Evolutionary conservation across 352 stramenopile genomes (phyloP).

Genomic region (Pythium brassicae): DNA sequence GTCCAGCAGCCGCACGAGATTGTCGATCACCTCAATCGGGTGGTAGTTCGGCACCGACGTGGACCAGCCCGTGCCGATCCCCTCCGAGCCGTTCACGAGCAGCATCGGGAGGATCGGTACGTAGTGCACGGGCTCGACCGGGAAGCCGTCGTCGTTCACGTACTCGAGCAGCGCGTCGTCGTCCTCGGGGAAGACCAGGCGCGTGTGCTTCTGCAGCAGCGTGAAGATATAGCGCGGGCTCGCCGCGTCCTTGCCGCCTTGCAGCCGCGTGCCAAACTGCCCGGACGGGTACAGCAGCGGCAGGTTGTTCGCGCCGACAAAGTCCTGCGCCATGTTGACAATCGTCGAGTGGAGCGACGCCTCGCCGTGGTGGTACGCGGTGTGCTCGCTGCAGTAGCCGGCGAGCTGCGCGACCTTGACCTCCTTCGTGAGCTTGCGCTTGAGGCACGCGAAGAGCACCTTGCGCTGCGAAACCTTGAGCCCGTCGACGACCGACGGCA

Average conservation of each 20-base stretch:
- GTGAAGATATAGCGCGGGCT: constrained; percentile 99
- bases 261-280: constrained; percentile 98
- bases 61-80: constrained; percentile 98
- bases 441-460: constrained; percentile 97
- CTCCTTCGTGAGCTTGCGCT: constrained; percentile 97
- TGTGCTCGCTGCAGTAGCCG: constrained; percentile 96
- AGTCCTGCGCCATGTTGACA: constrained; percentile 99
- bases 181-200: constrained; percentile 96
- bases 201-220: constrained; percentile 93
- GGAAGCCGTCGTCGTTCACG: constrained; percentile 97
- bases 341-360: constrained; percentile 97
- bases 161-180: constrained; percentile 97
- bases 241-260: constrained; percentile 98
- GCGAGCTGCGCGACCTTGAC: constrained; percentile 99
- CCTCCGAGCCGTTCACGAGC: constrained; percentile 97
- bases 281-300: constrained; percentile 96
- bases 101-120: constrained; percentile 95
- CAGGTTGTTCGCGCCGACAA: constrained; percentile 98
- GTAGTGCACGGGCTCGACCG: constrained; percentile 97
- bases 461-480: constrained; percentile 98
- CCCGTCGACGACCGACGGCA: constrained; percentile 96
- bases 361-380: constrained; percentile 99
- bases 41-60: constrained; percentile 95
- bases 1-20: constrained; percentile 85
- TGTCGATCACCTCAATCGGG: constrained; percentile 95